These are phyloP conservation scores for Arabidopsis hybrid DNA, from an alignment of 441 rosid species.

Conservation along the genomic window DNA sequence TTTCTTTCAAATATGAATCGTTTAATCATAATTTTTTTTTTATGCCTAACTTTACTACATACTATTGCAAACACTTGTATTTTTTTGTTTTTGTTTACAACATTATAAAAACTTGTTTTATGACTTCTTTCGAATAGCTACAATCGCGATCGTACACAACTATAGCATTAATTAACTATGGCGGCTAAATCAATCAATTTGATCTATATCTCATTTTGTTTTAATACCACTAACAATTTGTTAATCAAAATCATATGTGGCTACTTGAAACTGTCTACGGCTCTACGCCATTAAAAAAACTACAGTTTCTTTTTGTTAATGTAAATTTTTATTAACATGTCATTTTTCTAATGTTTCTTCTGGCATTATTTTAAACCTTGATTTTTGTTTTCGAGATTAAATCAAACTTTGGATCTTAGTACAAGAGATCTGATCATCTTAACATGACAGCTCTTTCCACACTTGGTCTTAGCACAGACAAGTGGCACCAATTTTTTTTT, in stretches of 20 bases:
- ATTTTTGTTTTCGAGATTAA: neutral
- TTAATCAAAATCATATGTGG: conserved; percentile 8
- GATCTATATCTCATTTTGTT: neutral
- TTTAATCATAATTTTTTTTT: too few relatives aligned
- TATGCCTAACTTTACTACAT: too few relatives aligned
- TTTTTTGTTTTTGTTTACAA: too few relatives aligned
- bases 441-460: conserved; percentile 16
- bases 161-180: neutral
- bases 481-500: neutral
- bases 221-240: conserved; percentile 2
- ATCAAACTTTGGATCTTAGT: conserved; percentile 2
- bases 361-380: conserved; percentile 7
- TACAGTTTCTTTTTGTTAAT: neutral
- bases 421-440: conserved; percentile 19
- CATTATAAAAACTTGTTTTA: too few relatives aligned
- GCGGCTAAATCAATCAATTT: neutral
- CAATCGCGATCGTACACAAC: neutral
- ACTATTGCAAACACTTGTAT: too few relatives aligned
- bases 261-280: conserved; percentile 23
- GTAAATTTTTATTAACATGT: neutral
- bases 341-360: conserved; percentile 2
- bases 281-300: conserved; percentile 15
- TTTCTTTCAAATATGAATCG: too few relatives aligned
- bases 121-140: neutral
- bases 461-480: neutral